Conservation (phyloP, 2,329 filamentous ascomycete genomes). For the Venturia oleaginea region DNA sequence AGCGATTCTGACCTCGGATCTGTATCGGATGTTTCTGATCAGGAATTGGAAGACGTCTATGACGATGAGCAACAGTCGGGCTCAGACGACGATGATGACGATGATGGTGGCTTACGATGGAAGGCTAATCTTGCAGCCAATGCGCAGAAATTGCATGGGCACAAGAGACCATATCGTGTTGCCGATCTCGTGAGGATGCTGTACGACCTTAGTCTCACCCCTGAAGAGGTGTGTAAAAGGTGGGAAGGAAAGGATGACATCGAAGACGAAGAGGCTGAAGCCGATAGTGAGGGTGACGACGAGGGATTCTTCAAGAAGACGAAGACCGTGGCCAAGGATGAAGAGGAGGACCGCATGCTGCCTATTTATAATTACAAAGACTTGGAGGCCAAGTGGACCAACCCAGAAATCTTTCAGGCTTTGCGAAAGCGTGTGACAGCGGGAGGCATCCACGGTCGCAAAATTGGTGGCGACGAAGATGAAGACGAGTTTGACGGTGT, state of each 20-base stretch:
- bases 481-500: constrained; percentile 46
- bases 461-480: constrained; percentile 41
- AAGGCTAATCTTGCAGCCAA: constrained; percentile 77
- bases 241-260: constrained; percentile 64
- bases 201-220: constrained; percentile 73
- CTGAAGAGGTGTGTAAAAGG: constrained; percentile 63
- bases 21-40: constrained; percentile 56
- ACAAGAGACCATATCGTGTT: constrained; percentile 64
- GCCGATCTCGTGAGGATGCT: constrained; percentile 78
- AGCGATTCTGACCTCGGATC: constrained; percentile 95
- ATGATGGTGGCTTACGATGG: constrained; percentile 70
- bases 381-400: constrained; percentile 77
- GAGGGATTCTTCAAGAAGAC: constrained; percentile 57
- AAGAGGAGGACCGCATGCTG: constrained; percentile 65
- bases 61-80: constrained; percentile 45
- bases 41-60: constrained; percentile 42
- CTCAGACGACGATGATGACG: constrained; percentile 49
- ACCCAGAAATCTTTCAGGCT: constrained; percentile 65
- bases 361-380: constrained; percentile 72
- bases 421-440: constrained; percentile 69
- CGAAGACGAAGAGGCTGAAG: constrained; percentile 42
- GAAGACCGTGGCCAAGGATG: constrained; percentile 36
- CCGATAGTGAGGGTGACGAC: constrained; percentile 53
- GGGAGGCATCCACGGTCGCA: constrained; percentile 46
- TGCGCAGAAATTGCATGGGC: constrained; percentile 61